These are phyloP conservation scores for Phytophthora boehmeriae DNA, from an alignment of 352 stramenopile genomes.

Conservation along the genomic window DNA sequence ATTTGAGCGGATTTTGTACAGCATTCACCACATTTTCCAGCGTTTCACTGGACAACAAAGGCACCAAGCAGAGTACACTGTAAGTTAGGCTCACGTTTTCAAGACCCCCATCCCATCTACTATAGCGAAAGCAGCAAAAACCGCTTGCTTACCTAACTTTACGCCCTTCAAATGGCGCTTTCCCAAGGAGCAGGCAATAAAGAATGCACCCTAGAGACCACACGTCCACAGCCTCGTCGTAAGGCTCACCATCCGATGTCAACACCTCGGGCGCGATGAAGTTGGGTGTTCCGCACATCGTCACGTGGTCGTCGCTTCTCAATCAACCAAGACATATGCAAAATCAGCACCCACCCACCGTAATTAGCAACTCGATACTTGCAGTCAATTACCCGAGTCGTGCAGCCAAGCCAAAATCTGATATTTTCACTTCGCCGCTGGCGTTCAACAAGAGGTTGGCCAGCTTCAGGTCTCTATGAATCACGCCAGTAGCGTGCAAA, in stretches of 20 bases:
- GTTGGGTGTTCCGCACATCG: constrained; percentile 84
- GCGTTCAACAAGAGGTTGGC: constrained; percentile 72
- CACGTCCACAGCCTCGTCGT: constrained; percentile 72
- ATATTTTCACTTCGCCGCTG: constrained; percentile 67
- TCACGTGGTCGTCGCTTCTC: constrained; percentile 55
- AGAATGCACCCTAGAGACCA: constrained; percentile 87
- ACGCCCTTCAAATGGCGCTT: constrained; percentile 72
- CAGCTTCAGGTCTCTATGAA: constrained; percentile 83
- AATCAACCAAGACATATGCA: neutral
- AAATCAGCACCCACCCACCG: neutral
- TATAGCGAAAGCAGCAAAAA: neutral
- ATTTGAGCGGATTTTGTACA: constrained; percentile 40
- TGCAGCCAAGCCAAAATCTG: constrained; percentile 76
- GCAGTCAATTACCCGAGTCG: constrained; percentile 41
- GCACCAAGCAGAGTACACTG: neutral
- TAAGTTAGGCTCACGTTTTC: too few species aligned
- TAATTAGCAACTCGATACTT: neutral
- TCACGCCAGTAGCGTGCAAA: constrained; percentile 63
- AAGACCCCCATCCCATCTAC: too few species aligned
- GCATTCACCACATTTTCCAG: constrained; percentile 74
- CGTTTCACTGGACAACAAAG: constrained; percentile 48
- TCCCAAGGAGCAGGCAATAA: constrained; percentile 68
- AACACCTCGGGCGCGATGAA: constrained; percentile 85
- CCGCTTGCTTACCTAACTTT: constrained; percentile 65
- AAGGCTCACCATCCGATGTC: constrained; percentile 38